Conservation (phyloP, 805 yeast species). For the Metschnikowia reukaufii region DNA sequence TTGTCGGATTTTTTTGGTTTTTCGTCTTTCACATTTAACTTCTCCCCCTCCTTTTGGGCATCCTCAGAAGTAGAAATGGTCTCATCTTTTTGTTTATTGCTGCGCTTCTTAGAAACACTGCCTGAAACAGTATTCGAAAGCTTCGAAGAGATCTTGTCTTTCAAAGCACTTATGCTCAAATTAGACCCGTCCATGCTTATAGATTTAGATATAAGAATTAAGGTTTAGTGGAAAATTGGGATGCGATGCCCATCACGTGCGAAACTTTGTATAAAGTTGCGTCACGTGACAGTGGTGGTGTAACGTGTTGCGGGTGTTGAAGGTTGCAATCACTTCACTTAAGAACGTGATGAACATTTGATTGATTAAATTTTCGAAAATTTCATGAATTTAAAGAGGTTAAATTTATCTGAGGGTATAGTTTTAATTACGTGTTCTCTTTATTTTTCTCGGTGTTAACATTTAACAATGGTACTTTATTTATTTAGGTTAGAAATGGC, state of each 20-base stretch:
- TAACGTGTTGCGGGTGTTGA: no score
- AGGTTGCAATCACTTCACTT: no score
- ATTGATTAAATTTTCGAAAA: no score
- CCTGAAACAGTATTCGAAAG: conserved; percentile 23
- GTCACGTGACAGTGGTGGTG: conserved; percentile 11
- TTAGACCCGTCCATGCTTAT: conserved; percentile 43
- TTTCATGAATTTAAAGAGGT: no score
- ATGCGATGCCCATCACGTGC: conserved; percentile 18
- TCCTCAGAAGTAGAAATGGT: background rate
- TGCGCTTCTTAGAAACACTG: background rate
- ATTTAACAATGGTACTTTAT: no score
- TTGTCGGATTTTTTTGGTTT: background rate
- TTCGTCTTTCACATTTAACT: background rate
- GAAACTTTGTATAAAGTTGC: background rate
- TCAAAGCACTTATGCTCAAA: conserved; percentile 56
- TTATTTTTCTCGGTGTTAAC: no score
- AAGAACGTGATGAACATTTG: no score
- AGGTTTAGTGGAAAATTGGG: background rate
- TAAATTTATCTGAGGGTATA: no score
- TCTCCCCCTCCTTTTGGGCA: background rate
- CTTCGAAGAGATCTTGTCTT: conserved; percentile 61
- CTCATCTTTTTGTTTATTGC: background rate
- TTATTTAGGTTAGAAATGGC: no score
- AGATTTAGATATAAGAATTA: background rate
- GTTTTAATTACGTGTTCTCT: no score